These are phyloP conservation scores for Diaporthe ampelina DNA, from an alignment of 2,329 filamentous ascomycete species.

Conservation along the genomic window DNA sequence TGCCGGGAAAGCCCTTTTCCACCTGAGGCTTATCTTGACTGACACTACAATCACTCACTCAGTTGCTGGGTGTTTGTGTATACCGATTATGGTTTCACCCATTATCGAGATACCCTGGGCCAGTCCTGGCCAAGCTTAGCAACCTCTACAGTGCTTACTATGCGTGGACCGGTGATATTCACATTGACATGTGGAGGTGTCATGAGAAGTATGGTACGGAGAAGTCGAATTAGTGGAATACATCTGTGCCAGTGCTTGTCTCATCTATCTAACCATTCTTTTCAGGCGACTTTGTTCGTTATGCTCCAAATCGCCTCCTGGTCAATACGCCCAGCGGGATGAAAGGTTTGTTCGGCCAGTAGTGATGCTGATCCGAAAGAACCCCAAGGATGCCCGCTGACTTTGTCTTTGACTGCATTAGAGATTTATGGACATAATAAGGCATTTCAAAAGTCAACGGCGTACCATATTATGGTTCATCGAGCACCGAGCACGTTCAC, in stretches of 20 bases:
- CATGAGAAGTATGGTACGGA: slow-evolving; percentile 21
- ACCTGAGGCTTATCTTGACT: background rate
- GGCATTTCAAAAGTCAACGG: slow-evolving; percentile 17
- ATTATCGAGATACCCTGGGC: slow-evolving; percentile 12
- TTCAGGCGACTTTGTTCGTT: slow-evolving; percentile 12
- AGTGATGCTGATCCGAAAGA: background rate
- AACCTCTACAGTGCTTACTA: slow-evolving; percentile 27
- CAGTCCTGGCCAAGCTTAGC: slow-evolving; percentile 16
- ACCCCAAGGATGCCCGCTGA: background rate
- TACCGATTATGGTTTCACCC: slow-evolving; percentile 26
- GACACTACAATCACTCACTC: background rate
- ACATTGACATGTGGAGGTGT: slow-evolving; percentile 27
- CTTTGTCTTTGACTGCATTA: background rate
- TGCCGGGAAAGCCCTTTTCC: background rate
- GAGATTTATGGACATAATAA: slow-evolving; percentile 14
- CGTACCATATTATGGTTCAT: slow-evolving; percentile 24
- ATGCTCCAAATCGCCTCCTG: slow-evolving; percentile 17
- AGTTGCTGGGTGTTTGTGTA: background rate
- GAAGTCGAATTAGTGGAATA: background rate
- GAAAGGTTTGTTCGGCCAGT: slow-evolving; percentile 6
- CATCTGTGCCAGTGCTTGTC: background rate
- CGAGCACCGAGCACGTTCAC: slow-evolving; percentile 18
- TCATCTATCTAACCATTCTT: background rate
- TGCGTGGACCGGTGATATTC: slow-evolving; percentile 23
- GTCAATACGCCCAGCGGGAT: slow-evolving; percentile 17